Base-by-base conservation (phyloP, 768 basidiomycete species). In the Boletus rufocinnamomeus region DNA sequence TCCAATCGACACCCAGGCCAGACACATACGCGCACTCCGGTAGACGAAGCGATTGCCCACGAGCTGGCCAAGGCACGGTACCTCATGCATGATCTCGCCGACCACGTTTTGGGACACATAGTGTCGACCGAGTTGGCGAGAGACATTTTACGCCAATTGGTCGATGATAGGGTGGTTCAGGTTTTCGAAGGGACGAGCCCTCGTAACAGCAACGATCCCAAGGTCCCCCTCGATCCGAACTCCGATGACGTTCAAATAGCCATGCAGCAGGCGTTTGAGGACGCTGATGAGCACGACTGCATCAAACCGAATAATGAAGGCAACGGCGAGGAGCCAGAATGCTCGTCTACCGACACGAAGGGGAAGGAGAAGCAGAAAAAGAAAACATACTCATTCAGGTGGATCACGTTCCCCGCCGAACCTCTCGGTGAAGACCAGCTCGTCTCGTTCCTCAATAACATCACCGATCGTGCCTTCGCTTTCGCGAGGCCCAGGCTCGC, bases 221-320 rank as follows among this genome's bases (percentile, higher is more conserved):
- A 50, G 16, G 2, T 16, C 2, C 34, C 35, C 16, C 6, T 64
- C 2, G 49, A 50, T 1, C 55, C 38, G 2, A 40, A n/a, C 38
- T 62, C 54, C 2, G 37, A 58, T 7, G 45, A 50, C 10, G 47
- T 23, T 43, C 27, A 13, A 23, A 14, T 4, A 1, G 58, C 56
- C 4, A 16, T 63, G 40, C 49, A 46, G 23, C 21, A 52, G 21
- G 62, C 62, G 2, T 64, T 60, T 23, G 43, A 60, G 38, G 21
- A 32, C 17, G 56, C 62, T 9, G 27, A 30, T 4, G 1, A 6
- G 1, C 44, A 56, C 23, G 52, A 47, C 14, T 58, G 57, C 19
- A 13, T 30, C 9, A 40, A 4, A 21, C 7, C n/a, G 11, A 7
- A 37, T 44, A 7, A 13, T 10, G 49, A 56, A 6, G 17, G 25